Conservation (phyloP, 768 basidiomycete species). For the Trametes cinnabarina region DNA sequence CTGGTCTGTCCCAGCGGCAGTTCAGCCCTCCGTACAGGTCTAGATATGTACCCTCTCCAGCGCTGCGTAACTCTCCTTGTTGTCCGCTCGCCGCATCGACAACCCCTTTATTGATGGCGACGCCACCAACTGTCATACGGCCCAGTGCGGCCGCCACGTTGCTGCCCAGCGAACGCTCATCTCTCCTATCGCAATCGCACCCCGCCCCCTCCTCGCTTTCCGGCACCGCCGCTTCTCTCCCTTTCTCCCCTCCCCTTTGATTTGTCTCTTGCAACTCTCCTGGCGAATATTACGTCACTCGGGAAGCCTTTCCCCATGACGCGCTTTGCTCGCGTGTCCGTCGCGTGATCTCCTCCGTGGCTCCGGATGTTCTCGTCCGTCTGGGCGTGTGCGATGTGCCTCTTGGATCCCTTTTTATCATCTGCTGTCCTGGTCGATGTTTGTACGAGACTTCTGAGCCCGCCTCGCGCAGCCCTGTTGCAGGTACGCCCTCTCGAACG, state of each 20-base stretch:
- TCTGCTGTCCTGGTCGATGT: too few relatives aligned
- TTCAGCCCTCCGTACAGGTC: background rate
- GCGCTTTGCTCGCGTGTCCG: slow-evolving; percentile 15
- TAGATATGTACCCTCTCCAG: background rate
- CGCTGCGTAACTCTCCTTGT: background rate
- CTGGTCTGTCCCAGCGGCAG: background rate
- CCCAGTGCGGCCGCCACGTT: slow-evolving; percentile 1
- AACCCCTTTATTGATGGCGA: background rate
- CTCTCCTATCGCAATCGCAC: slow-evolving; percentile 1
- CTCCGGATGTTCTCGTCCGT: background rate
- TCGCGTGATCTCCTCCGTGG: slow-evolving; percentile 8
- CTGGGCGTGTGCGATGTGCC: too few relatives aligned
- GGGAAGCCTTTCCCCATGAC: slow-evolving; percentile 3
- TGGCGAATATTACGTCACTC: slow-evolving; percentile 18
- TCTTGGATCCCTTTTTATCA: background rate
- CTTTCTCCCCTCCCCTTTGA: background rate
- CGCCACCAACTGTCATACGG: slow-evolving; percentile 12
- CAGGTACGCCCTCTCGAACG: too few relatives aligned
- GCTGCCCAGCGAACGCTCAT: slow-evolving; percentile 1
- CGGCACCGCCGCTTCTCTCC: slow-evolving; percentile 8
- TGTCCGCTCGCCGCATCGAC: background rate
- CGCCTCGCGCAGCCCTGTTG: too few relatives aligned
- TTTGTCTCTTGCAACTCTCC: background rate
- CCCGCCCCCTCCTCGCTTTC: slow-evolving; percentile 6
- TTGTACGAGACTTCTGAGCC: too few relatives aligned